Evolutionary conservation across 371 early-diverging fungal species (phyloP), one percentile per base, ranked within the genome.

Genomic region (Mucor plumbeus): DNA sequence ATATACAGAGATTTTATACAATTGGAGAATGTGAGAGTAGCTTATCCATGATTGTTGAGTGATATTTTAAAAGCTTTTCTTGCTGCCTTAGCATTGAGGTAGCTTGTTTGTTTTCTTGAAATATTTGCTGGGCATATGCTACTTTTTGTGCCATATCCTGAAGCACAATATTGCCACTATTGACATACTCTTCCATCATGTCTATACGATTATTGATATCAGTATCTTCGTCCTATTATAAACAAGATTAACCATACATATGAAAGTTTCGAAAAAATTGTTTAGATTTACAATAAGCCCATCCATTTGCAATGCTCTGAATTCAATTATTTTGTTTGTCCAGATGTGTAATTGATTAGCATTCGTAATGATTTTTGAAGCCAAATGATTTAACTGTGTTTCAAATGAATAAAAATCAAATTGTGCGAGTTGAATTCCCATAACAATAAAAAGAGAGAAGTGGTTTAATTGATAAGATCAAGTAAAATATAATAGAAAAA

Each of bases 271-370:
- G n/a, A 43, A n/a, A 43, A 26, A 1, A 26, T 1, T 26, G 3
- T 26, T 1, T 26, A 26, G 11, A 44, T 17, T 44, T n/a, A 44
- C 44, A 17, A 44, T 44, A 0, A 17, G 7, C 2, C 44, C 44
- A 17, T 44, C 44, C 44, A 44, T 44, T 44, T 44, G 44, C n/a
- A 44, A 44, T 44, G 44, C 44, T 44, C 44, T 44, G 7, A 44
- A 44, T 6, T 44, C 44, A 44, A 44, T 44, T 8, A 44, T 7
- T n/a, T 44, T 44, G 7, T 17, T 44, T 44, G 44, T 44, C 44
- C 44, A 44, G 17, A 44, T 44, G 44, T 44, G 44, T 17, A 44
- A 44, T 17, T 44, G 44, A 6, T 17, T 17, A 6, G 44, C 17
- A 44, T 17, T 44, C 0, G 44, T 44, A 17, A 44, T 44, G 44